These are phyloP conservation scores for Xylariaceae sp. DNA, from an alignment of 2,329 filamentous ascomycete genomes.

Conservation along the genomic window DNA sequence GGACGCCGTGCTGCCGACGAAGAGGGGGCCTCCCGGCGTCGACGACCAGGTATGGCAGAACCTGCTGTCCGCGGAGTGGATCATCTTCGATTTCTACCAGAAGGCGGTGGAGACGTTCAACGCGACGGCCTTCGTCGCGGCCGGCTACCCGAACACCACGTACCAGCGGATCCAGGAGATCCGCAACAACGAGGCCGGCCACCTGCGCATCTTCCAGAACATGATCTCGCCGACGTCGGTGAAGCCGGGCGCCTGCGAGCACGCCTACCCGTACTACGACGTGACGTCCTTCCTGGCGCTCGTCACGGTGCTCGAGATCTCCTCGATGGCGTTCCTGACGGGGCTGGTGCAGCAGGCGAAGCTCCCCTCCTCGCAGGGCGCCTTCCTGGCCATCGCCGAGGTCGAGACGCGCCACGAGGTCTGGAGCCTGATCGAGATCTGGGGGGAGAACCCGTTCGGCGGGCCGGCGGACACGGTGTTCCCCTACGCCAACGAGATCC, in stretches of 20 bases:
- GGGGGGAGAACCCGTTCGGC: slow-evolving; percentile 46
- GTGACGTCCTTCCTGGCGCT: slow-evolving; percentile 35
- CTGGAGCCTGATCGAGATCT: slow-evolving; percentile 50
- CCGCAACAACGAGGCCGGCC: slow-evolving; percentile 53
- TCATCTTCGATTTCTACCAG: slow-evolving; percentile 51
- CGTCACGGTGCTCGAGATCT: slow-evolving; percentile 45
- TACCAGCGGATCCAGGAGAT: slow-evolving; percentile 43
- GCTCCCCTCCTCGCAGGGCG: slow-evolving; percentile 41
- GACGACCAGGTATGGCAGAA: slow-evolving; percentile 53
- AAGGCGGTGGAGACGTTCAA: slow-evolving; percentile 50
- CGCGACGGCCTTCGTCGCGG: slow-evolving; percentile 38
- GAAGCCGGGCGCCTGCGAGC: slow-evolving; percentile 43
- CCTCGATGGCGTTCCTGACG: slow-evolving; percentile 48
- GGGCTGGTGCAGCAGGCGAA: slow-evolving; percentile 45
- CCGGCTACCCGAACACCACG: slow-evolving; percentile 46
- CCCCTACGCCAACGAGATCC: slow-evolving; percentile 50
- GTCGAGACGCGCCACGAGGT: slow-evolving; percentile 48
- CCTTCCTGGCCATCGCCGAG: slow-evolving; percentile 45
- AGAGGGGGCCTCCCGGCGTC: slow-evolving; percentile 37
- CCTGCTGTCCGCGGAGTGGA: slow-evolving; percentile 51
- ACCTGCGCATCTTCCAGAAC: slow-evolving; percentile 51
- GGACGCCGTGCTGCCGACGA: slow-evolving; percentile 39
- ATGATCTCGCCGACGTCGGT: slow-evolving; percentile 48
- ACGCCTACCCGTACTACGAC: slow-evolving; percentile 33
- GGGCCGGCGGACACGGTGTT: slow-evolving; percentile 50